Evolutionary conservation across 495 filamentous ascomycete genomes (phyloP).

Genomic region (Lasiosphaeris hirsuta): DNA sequence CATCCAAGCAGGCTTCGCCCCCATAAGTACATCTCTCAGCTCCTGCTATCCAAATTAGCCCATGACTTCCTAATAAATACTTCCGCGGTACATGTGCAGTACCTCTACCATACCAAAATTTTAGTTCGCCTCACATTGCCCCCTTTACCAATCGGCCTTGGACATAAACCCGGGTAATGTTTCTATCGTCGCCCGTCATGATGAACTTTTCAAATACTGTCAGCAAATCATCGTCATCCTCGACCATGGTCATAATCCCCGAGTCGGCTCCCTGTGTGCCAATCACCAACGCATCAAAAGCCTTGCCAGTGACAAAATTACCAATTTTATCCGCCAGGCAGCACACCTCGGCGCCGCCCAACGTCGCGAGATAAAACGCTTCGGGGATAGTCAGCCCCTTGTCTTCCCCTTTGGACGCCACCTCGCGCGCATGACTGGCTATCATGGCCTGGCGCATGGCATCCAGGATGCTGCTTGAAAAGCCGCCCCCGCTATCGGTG

Average conservation of each 20-base stretch:
- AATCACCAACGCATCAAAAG: slow-evolving; percentile 63
- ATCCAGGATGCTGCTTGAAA: slow-evolving; percentile 56
- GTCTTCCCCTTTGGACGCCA: slow-evolving; percentile 44
- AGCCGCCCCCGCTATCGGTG: slow-evolving; percentile 66
- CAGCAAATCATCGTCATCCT: slow-evolving; percentile 46
- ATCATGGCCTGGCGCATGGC: slow-evolving; percentile 59
- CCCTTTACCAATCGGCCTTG: slow-evolving; percentile 46
- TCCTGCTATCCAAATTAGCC: too few relatives aligned
- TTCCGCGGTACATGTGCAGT: too few relatives aligned
- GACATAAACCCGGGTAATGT: slow-evolving; percentile 57
- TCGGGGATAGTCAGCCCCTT: slow-evolving; percentile 49
- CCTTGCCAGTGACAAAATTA: slow-evolving; percentile 57
- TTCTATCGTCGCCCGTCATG: slow-evolving; percentile 64
- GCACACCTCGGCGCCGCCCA: slow-evolving; percentile 60
- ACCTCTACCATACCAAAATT: too few relatives aligned
- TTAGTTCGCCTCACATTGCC: not conserved
- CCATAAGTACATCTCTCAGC: too few relatives aligned
- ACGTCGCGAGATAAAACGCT: slow-evolving; percentile 59
- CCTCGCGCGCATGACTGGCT: slow-evolving; percentile 55
- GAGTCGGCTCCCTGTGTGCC: slow-evolving; percentile 38
- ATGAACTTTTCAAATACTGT: slow-evolving; percentile 62
- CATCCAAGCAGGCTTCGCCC: too few relatives aligned
- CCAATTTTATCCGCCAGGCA: slow-evolving; percentile 54
- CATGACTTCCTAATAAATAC: too few relatives aligned
- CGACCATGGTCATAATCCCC: slow-evolving; percentile 51